Evolutionary conservation across 352 stramenopile species (phyloP), one percentile per base, ranked within the genome.

Genomic region (Phytopythium vexans): DNA sequence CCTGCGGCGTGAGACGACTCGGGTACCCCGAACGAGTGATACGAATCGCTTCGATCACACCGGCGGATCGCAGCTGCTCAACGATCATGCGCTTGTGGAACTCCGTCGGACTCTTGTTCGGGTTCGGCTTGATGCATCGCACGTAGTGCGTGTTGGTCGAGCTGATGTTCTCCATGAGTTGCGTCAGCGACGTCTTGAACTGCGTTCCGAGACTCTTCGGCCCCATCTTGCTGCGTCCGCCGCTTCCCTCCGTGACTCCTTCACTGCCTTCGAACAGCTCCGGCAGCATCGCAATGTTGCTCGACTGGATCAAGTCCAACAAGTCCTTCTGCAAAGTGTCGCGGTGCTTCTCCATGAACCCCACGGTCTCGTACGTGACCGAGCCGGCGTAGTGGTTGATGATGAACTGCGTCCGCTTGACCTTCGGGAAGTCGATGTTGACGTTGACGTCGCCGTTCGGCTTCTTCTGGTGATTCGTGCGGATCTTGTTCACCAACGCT

Each of bases 331-430:
- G 95, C 38, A 99, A 72, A 8, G 83, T 95, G 60, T 98, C 92
- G 45, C 92, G 90, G 62, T 98, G 97, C 70, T 98, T 98, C 70
- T 98, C 95, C 70, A 98, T 94, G 70, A 99, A 99, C 15, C 92
- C 93, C 4, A 90, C 79, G 6, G 89, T 95, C 58, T 95, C 85
- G 66, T 99, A 99, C 10, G 84, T 95, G 42, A 99, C 96, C 3
- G 86, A 65, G 14, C 96, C 96, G 2, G 96, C 96, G 67, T 98
- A 99, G 72, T 99, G 96, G 43, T 96, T 93, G 50, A 99, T 82
- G 51, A 96, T 96, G 54, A 99, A 99, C 65, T 97, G 82, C 16
- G 86, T 95, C 9, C 83, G 83, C 70, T 94, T 94, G 9, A 93
- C 83, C 64, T 90, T 92, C 3, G 86, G 83, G 55, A 95, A 95